These are phyloP conservation scores for Yarrowia bubula DNA, from an alignment of 805 yeast species.

Conservation along the genomic window DNA sequence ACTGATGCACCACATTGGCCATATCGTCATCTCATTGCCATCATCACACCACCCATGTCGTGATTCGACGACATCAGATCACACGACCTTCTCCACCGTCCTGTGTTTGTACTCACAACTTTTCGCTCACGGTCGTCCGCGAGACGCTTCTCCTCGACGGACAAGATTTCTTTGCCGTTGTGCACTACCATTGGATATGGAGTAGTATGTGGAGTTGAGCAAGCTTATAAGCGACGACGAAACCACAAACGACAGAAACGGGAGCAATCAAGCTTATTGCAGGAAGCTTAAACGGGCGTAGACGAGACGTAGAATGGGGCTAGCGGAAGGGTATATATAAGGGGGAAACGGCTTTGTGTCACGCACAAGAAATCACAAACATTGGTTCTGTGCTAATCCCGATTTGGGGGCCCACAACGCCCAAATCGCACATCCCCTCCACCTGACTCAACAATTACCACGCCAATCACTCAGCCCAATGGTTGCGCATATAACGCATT, in stretches of 20 bases:
- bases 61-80: neutral
- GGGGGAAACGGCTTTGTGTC: too few species aligned
- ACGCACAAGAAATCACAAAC: too few species aligned
- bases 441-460: neutral
- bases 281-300: neutral
- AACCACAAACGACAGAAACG: neutral
- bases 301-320: neutral
- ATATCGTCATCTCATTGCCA: neutral
- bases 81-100: neutral
- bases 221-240: neutral
- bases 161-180: conserved; percentile 32
- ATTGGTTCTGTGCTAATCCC: too few species aligned
- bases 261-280: conserved; percentile 9
- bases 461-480: conserved; percentile 6
- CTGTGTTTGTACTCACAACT: conserved; percentile 28
- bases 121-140: conserved; percentile 42
- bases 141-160: conserved; percentile 46
- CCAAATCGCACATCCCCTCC: neutral
- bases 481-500: neutral
- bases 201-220: neutral
- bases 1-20: neutral
- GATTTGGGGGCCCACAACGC: neutral
- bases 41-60: neutral
- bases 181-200: conserved; percentile 32
- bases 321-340: too few species aligned